Evolutionary conservation across 768 basidiomycete genomes (phyloP).

Genomic region (Boletellus emodensis): DNA sequence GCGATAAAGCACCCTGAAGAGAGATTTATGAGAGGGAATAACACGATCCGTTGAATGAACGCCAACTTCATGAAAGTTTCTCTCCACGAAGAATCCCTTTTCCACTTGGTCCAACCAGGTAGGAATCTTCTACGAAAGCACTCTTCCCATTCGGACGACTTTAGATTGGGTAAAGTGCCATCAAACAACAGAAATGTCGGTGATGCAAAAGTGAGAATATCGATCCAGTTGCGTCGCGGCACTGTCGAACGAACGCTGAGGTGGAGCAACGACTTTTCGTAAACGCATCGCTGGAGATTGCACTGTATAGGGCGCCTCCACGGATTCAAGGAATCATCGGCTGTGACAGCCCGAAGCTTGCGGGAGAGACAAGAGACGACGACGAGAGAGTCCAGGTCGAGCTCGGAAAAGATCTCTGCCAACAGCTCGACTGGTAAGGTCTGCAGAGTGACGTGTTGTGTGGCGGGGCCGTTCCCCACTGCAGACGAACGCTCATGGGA

Average conservation of each 20-base stretch:
- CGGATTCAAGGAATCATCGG: constrained; percentile 65
- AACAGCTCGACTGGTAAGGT: constrained; percentile 74
- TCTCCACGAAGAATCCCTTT: constrained; percentile 60
- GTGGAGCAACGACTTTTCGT: constrained; percentile 51
- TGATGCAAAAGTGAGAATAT: constrained; percentile 61
- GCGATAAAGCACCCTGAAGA: constrained; percentile 52
- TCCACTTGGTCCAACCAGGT: constrained; percentile 74
- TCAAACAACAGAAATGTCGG: constrained; percentile 65
- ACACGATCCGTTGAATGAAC: constrained; percentile 2
- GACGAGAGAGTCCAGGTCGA: constrained; percentile 61
- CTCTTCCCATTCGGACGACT: constrained; percentile 67
- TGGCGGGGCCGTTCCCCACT: background rate
- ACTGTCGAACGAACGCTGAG: constrained; percentile 61
- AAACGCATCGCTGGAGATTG: constrained; percentile 43
- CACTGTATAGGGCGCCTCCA: constrained; percentile 71
- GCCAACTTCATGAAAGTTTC: constrained; percentile 63
- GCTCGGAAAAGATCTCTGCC: constrained; percentile 64
- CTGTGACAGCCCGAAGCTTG: constrained; percentile 51
- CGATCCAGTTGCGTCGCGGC: constrained; percentile 77
- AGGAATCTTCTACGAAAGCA: constrained; percentile 68
- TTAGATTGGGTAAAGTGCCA: constrained; percentile 64
- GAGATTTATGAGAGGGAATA: constrained; percentile 8
- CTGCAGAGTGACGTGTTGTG: constrained; percentile 30
- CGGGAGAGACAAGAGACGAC: constrained; percentile 57
- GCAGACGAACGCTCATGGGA: background rate